These are phyloP conservation scores for Botryosphaeria agaves DNA, from an alignment of 2,329 filamentous ascomycete species.

Conservation along the genomic window DNA sequence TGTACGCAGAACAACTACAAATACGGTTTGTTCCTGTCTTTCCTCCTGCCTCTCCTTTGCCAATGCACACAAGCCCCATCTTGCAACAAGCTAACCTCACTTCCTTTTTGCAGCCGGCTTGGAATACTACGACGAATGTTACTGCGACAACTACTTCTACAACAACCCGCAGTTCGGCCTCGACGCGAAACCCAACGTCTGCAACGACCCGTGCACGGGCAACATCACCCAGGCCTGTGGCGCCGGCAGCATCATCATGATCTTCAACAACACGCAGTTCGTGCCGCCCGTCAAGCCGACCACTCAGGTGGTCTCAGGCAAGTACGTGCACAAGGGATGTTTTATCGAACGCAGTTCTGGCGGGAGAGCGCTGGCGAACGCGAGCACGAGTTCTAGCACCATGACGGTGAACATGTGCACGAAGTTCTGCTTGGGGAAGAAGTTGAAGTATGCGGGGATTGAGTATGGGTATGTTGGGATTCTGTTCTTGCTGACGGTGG, in stretches of 20 bases:
- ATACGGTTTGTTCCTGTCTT: not conserved
- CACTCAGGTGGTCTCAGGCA: constrained; percentile 8
- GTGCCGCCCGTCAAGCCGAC: constrained; percentile 6
- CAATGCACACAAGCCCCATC: too few species aligned
- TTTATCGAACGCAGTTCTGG: constrained; percentile 8
- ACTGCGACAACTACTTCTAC: constrained; percentile 16
- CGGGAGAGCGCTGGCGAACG: constrained; percentile 8
- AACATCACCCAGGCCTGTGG: constrained; percentile 11
- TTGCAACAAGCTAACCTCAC: too few species aligned
- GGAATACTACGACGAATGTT: constrained; percentile 16
- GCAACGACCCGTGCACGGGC: constrained; percentile 6
- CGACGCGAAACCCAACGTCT: constrained; percentile 11
- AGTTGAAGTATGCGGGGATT: constrained; percentile 11
- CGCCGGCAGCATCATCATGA: constrained; percentile 8
- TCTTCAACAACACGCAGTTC: constrained; percentile 13
- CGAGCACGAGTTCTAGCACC: constrained; percentile 2
- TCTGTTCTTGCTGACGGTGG: not conserved
- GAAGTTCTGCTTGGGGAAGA: constrained; percentile 12
- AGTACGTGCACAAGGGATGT: constrained; percentile 9
- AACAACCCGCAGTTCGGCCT: constrained; percentile 5
- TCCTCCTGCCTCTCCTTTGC: not conserved
- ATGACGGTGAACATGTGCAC: constrained; percentile 13
- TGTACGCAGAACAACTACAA: constrained; percentile 12
- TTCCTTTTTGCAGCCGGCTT: constrained; percentile 7
- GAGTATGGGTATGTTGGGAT: constrained; percentile 1